Evolutionary conservation across 108 stramenopile species (phyloP).

Genomic region (Asterionellopsis glacialis): DNA sequence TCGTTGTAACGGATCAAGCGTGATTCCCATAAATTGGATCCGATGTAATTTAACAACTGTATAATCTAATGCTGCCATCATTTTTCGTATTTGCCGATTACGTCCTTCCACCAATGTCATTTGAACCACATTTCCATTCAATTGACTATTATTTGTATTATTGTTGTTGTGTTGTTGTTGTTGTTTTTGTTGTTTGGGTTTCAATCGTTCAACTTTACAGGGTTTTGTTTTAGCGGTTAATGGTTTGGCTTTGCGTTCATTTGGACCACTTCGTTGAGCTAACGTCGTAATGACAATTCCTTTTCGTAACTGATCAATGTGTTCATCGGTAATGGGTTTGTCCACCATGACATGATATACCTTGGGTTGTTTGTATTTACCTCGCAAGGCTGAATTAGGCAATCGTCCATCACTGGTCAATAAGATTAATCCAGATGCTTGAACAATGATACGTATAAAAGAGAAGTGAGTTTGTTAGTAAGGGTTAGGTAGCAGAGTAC

Average conservation of each 20-base stretch:
- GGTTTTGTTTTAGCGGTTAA: conserved; percentile 58
- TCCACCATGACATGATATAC: conserved; percentile 53
- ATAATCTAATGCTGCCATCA: conserved; percentile 66
- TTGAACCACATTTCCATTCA: conserved; percentile 14
- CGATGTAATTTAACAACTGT: conserved; percentile 56
- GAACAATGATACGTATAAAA: too few species aligned
- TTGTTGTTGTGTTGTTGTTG: too few species aligned
- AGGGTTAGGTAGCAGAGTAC: too few species aligned
- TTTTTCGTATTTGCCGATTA: conserved; percentile 84
- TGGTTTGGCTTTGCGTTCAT: conserved; percentile 27
- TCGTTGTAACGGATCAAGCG: conserved; percentile 24
- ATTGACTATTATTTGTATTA: conserved; percentile 1
- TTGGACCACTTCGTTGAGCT: conserved; percentile 46
- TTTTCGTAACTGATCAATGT: conserved; percentile 34
- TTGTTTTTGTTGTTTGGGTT: too few species aligned
- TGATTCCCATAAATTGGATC: conserved; percentile 35
- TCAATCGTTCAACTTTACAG: conserved; percentile 34
- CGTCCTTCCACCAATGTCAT: conserved; percentile 75
- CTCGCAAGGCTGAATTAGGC: conserved; percentile 60
- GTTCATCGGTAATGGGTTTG: conserved; percentile 26
- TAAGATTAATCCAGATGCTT: conserved; percentile 62
- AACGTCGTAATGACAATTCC: conserved; percentile 61
- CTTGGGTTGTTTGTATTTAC: conserved; percentile 51
- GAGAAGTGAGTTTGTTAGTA: too few species aligned
- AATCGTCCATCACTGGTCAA: conserved; percentile 71